Conservation (phyloP, 2,329 filamentous ascomycete genomes). For the Trichophyton schoenleinii region DNA sequence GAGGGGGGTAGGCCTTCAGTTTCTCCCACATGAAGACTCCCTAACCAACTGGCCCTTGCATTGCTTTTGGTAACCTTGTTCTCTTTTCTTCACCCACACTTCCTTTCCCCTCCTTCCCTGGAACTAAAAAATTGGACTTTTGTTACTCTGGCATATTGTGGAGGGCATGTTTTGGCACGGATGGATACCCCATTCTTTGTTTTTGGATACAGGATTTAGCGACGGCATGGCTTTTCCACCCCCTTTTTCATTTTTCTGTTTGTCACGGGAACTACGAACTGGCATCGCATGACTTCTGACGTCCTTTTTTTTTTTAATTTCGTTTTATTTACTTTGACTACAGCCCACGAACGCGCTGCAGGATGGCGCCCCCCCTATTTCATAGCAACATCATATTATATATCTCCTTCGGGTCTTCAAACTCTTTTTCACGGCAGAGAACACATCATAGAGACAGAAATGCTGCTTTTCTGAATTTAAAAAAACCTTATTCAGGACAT, state of each 20-base stretch:
- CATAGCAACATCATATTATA: neutral
- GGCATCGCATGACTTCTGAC: neutral
- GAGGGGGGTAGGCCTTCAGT: neutral
- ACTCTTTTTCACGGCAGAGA: neutral
- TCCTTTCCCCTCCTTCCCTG: neutral
- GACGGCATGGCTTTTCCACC: neutral
- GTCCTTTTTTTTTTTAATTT: neutral
- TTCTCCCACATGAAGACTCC: neutral
- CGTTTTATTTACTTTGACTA: neutral
- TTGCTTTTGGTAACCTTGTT: neutral
- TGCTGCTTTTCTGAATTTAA: neutral
- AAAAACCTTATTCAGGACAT: neutral
- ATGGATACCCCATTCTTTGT: constrained; percentile 2
- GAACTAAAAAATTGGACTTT: neutral
- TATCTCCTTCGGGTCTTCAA: neutral
- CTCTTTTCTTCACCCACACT: neutral
- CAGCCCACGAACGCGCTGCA: neutral
- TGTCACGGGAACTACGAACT: neutral
- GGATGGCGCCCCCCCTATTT: neutral
- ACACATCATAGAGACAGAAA: neutral
- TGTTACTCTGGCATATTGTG: neutral
- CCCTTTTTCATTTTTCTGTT: neutral
- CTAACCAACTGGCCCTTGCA: neutral
- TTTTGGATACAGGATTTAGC: neutral
- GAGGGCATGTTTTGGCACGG: neutral